These are phyloP conservation scores for Fragaria nilgerrensis DNA, from an alignment of 306 rosid genomes.

Conservation along the genomic window DNA sequence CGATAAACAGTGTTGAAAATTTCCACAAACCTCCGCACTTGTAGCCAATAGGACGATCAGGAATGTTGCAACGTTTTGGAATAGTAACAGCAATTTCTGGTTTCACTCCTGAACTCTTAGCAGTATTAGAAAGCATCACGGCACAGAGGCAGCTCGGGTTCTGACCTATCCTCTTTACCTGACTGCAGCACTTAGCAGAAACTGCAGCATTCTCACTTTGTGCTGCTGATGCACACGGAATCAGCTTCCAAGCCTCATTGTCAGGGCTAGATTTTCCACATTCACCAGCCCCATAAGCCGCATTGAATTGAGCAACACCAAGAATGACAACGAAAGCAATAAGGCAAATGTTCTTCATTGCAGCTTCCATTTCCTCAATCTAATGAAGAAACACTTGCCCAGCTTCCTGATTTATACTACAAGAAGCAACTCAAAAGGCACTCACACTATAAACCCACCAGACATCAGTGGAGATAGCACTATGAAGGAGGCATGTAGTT, in stretches of 20 bases:
- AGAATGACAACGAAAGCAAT: slow-evolving; percentile 22
- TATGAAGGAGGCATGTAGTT: slow-evolving; percentile 1
- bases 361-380: slow-evolving; percentile 22
- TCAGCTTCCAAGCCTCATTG: slow-evolving; percentile 43
- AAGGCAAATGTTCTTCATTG: slow-evolving; percentile 28
- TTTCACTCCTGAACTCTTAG: slow-evolving; percentile 35
- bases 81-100: slow-evolving; percentile 50
- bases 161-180: slow-evolving; percentile 40
- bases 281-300: slow-evolving; percentile 39
- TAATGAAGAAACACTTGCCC: background rate
- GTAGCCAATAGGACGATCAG: slow-evolving; percentile 45
- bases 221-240: slow-evolving; percentile 47
- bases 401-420: slow-evolving; percentile 25
- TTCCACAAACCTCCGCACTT: slow-evolving; percentile 48
- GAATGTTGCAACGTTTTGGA: slow-evolving; percentile 50
- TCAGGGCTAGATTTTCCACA: slow-evolving; percentile 49
- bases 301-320: background rate
- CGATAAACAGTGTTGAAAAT: background rate
- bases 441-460: slow-evolving; percentile 20
- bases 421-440: slow-evolving; percentile 9
- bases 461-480: slow-evolving; percentile 39
- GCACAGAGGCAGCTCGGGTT: slow-evolving; percentile 51
- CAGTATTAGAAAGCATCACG: slow-evolving; percentile 45
- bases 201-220: slow-evolving; percentile 30
- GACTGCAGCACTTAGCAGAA: slow-evolving; percentile 46